Evolutionary conservation across 1,139 yeast species (phyloP).

Genomic region (Entelexis paramagnoliae): DNA sequence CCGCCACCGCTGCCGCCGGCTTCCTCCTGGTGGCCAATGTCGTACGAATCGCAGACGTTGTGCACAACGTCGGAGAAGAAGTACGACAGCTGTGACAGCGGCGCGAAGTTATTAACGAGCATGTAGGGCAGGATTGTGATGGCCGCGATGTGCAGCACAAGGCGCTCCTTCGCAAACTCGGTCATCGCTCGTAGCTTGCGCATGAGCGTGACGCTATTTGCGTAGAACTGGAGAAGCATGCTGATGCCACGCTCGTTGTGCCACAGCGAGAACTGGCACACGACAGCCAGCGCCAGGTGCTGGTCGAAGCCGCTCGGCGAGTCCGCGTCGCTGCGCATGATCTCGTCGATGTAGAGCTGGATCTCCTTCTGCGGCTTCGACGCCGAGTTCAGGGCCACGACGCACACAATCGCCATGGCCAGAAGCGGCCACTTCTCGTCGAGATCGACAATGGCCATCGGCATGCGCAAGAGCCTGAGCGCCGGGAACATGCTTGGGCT

Average conservation of each 20-base stretch:
- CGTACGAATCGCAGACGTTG: constrained; percentile 3
- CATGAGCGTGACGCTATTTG: constrained; percentile 6
- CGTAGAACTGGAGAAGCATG: constrained; percentile 13
- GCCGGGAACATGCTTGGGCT: constrained; percentile 10
- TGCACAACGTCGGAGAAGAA: constrained; percentile 7
- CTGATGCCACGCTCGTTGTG: constrained; percentile 13
- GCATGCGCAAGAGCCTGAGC: constrained; percentile 12
- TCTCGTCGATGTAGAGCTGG: constrained; percentile 10
- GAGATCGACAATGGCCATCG: constrained; percentile 13
- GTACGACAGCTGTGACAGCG: constrained; percentile 8
- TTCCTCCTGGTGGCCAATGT: background rate
- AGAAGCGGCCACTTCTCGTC: constrained; percentile 20
- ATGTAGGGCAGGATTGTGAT: constrained; percentile 15
- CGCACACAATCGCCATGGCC: constrained; percentile 21
- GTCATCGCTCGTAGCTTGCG: constrained; percentile 4
- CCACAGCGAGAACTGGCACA: constrained; percentile 18
- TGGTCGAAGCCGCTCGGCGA: constrained; percentile 9
- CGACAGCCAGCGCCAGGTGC: constrained; percentile 11
- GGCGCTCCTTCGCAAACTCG: constrained; percentile 1
- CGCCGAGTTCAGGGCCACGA: constrained; percentile 13
- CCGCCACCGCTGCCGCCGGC: no score
- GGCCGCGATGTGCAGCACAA: constrained; percentile 10
- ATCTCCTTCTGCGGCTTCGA: constrained; percentile 10
- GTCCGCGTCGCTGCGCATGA: constrained; percentile 3
- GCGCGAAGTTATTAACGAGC: background rate